phyloP scores from a whole-genome alignment of 805 yeast genomes.

The Lachancea nothofagi region DNA sequence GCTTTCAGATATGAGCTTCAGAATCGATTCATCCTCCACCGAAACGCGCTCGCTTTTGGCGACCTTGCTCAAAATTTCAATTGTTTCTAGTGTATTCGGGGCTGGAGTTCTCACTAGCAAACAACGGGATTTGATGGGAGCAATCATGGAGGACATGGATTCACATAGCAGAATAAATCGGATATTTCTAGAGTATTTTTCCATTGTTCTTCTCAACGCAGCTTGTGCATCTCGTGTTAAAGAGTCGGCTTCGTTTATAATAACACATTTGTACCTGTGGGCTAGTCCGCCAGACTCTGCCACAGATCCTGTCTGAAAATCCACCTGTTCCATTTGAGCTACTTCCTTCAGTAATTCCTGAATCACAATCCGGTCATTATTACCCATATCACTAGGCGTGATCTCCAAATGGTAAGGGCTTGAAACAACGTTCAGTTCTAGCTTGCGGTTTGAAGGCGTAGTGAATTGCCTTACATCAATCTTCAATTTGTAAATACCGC shows the following conservation, averaged over 20 bases:
- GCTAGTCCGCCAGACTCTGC: conserved; percentile 38
- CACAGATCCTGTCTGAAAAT: conserved; percentile 40
- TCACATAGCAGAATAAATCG: conserved; percentile 81
- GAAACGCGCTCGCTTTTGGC: conserved; percentile 49
- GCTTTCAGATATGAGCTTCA: conserved; percentile 47
- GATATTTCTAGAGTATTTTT: conserved; percentile 82
- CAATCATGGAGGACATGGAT: conserved; percentile 84
- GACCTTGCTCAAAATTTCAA: conserved; percentile 48
- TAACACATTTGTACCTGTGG: conserved; percentile 68
- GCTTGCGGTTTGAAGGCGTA: conserved; percentile 65
- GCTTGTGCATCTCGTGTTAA: conserved; percentile 92
- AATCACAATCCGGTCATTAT: conserved; percentile 89
- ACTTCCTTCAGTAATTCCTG: conserved; percentile 91
- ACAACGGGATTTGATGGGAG: conserved; percentile 93
- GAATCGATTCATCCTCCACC: conserved; percentile 39
- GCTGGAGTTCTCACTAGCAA: conserved; percentile 82
- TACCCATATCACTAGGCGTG: conserved; percentile 96
- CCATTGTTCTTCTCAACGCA: conserved; percentile 93
- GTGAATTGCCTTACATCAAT: conserved; percentile 85
- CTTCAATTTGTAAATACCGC: conserved; percentile 75
- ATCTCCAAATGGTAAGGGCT: conserved; percentile 88
- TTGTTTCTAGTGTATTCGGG: conserved; percentile 60
- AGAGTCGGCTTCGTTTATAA: conserved; percentile 88
- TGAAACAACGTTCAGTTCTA: conserved; percentile 90
- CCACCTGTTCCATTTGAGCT: conserved; percentile 95